A percentile compares a stretch with the other conserved stretches of the same genome.
phyloP scores from a whole-genome alignment of 2,329 filamentous ascomycete species.

The Clathrospora elynae region DNA sequence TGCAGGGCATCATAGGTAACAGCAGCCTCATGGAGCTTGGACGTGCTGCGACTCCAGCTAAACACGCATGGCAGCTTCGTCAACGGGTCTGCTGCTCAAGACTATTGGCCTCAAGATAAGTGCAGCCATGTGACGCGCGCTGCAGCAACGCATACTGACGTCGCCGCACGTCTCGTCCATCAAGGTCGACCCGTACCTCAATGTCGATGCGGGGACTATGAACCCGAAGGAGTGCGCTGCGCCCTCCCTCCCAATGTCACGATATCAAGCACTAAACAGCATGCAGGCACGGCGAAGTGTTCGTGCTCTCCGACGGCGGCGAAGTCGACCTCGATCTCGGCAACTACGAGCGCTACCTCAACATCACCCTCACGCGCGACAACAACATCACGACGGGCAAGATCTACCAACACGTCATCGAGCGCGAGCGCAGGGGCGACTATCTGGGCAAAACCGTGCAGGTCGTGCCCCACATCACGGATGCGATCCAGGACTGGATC shows the following conservation, averaged over 20 bases:
- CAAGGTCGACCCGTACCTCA: constrained; percentile 76
- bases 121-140: constrained; percentile 33
- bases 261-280: constrained; percentile 18
- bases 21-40: constrained; percentile 8
- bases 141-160: constrained; percentile 38
- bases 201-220: constrained; percentile 76
- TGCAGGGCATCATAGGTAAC: constrained; percentile 70
- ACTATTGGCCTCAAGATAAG: constrained; percentile 78
- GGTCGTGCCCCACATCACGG: constrained; percentile 89
- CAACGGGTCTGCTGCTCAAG: constrained; percentile 76
- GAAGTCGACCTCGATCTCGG: constrained; percentile 77
- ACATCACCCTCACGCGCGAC: constrained; percentile 78
- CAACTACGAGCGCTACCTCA: constrained; percentile 81
- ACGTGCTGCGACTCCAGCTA: constrained; percentile 1
- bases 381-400: constrained; percentile 99
- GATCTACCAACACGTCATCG: constrained; percentile 88
- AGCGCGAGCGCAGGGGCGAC: constrained; percentile 71
- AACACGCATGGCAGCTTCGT: constrained; percentile 62
- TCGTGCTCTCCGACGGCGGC: constrained; percentile 82
- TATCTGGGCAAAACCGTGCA: constrained; percentile 91
- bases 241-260: neutral
- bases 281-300: constrained; percentile 80
- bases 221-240: constrained; percentile 65
- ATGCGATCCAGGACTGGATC: constrained; percentile 92
- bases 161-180: constrained; percentile 64